These are phyloP conservation scores for Hanseniaspora opuntiae DNA, from an alignment of 805 yeast genomes.

Conservation along the genomic window DNA sequence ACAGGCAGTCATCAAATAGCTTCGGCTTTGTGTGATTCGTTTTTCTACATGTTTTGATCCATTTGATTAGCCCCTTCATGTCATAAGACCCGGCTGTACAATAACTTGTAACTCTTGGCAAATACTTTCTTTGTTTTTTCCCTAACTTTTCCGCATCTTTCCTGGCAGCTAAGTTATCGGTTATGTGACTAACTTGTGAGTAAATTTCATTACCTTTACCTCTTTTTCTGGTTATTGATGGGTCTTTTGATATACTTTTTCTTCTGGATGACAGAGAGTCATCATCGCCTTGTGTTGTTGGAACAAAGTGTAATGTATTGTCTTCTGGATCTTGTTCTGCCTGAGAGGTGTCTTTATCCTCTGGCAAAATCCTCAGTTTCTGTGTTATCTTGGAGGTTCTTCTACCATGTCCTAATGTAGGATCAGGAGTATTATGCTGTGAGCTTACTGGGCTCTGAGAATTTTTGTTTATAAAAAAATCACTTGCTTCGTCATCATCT, in stretches of 20 bases:
- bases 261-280: not conserved
- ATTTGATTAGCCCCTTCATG: slow-evolving; percentile 73
- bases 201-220: slow-evolving; percentile 40
- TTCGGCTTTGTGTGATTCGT: slow-evolving; percentile 70
- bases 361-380: slow-evolving; percentile 55
- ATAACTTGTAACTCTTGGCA: slow-evolving; percentile 91
- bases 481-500: not conserved
- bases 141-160: slow-evolving; percentile 89
- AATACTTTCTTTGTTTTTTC: slow-evolving; percentile 53
- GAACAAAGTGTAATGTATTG: slow-evolving; percentile 4
- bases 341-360: not conserved
- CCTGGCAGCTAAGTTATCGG: slow-evolving; percentile 67
- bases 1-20: slow-evolving; percentile 84
- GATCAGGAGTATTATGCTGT: not conserved
- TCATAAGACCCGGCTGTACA: slow-evolving; percentile 88
- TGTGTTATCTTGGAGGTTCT: slow-evolving; percentile 63
- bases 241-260: not conserved
- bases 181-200: slow-evolving; percentile 71
- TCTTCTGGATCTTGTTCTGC: slow-evolving; percentile 15
- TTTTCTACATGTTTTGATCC: slow-evolving; percentile 68
- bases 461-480: not conserved
- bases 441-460: slow-evolving; percentile 20
- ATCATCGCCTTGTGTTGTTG: slow-evolving; percentile 14
- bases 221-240: slow-evolving; percentile 21
- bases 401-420: slow-evolving; percentile 43